phyloP scores from a whole-genome alignment of 2,329 filamentous ascomycete genomes.

The Colletotrichum noveboracense region DNA sequence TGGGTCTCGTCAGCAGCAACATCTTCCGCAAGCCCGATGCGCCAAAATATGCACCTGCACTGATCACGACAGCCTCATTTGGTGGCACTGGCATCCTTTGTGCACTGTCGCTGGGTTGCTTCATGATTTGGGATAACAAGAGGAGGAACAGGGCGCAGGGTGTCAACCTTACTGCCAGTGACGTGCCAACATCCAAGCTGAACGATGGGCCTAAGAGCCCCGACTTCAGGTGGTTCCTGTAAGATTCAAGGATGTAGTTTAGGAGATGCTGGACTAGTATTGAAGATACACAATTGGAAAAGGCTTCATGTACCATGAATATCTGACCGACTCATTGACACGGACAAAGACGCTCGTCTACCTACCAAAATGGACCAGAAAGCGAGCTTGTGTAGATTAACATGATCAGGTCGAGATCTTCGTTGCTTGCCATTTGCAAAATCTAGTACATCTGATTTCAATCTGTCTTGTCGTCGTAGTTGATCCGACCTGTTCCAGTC shows the following conservation, averaged over 20 bases:
- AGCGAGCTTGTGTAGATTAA: too few species aligned
- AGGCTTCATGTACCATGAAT: background rate
- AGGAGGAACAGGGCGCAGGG: conserved; percentile 61
- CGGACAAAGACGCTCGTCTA: background rate
- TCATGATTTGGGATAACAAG: conserved; percentile 62
- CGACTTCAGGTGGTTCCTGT: conserved; percentile 59
- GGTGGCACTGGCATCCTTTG: conserved; percentile 61
- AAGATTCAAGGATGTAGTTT: background rate
- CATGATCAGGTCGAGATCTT: too few species aligned
- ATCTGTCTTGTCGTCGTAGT: too few species aligned
- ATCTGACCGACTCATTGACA: background rate
- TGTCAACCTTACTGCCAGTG: conserved; percentile 44
- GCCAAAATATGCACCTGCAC: conserved; percentile 69
- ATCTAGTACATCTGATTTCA: too few species aligned
- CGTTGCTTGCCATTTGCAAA: too few species aligned
- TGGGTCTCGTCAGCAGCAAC: conserved; percentile 74
- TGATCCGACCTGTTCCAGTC: background rate
- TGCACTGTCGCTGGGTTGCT: background rate
- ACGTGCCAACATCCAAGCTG: conserved; percentile 56
- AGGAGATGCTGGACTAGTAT: too few species aligned
- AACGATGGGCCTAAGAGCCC: conserved; percentile 50
- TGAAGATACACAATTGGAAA: background rate
- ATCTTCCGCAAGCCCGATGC: conserved; percentile 70
- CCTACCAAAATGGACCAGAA: too few species aligned
- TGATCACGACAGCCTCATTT: conserved; percentile 70